Evolutionary conservation across 2,329 filamentous ascomycete species (phyloP).

Genomic region (Fusarium ramigenum): DNA sequence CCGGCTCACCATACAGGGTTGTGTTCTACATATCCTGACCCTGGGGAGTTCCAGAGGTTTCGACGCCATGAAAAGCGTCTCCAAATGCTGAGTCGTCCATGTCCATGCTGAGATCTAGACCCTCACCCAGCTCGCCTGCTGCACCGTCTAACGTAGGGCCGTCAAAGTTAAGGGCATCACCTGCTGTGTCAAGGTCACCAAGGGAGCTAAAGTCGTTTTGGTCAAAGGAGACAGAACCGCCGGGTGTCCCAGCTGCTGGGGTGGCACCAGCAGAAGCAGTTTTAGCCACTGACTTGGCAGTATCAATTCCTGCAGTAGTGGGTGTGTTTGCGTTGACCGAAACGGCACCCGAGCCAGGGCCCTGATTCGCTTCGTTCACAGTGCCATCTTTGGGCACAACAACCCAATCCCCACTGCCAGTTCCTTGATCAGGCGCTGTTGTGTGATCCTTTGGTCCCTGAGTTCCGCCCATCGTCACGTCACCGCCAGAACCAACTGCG

Average conservation of each 20-base stretch:
- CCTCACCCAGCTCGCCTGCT: constrained; percentile 61
- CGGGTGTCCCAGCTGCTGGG: constrained; percentile 47
- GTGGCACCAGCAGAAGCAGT: constrained; percentile 35
- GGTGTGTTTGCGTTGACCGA: constrained; percentile 47
- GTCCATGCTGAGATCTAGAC: constrained; percentile 69
- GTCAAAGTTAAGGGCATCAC: constrained; percentile 75
- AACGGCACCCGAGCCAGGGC: constrained; percentile 20
- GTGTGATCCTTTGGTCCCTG: constrained; percentile 48
- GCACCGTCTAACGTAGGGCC: constrained; percentile 60
- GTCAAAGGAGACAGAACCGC: constrained; percentile 58
- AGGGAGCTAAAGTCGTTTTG: constrained; percentile 71
- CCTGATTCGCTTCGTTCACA: constrained; percentile 47
- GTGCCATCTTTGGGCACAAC: constrained; percentile 73
- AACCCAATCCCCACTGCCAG: constrained; percentile 75
- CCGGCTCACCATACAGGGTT: not conserved
- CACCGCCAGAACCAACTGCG: constrained; percentile 53
- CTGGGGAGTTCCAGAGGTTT: constrained; percentile 50
- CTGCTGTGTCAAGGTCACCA: constrained; percentile 74
- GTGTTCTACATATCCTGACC: constrained; percentile 47
- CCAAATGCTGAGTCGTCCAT: constrained; percentile 86
- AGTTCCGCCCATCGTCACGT: constrained; percentile 64
- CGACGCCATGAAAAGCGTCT: constrained; percentile 79
- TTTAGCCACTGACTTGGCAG: constrained; percentile 33
- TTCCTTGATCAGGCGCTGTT: constrained; percentile 60
- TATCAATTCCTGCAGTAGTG: constrained; percentile 29